These are phyloP conservation scores for Phytophthora hibernalis DNA, from an alignment of 352 stramenopile species.

Conservation along the genomic window DNA sequence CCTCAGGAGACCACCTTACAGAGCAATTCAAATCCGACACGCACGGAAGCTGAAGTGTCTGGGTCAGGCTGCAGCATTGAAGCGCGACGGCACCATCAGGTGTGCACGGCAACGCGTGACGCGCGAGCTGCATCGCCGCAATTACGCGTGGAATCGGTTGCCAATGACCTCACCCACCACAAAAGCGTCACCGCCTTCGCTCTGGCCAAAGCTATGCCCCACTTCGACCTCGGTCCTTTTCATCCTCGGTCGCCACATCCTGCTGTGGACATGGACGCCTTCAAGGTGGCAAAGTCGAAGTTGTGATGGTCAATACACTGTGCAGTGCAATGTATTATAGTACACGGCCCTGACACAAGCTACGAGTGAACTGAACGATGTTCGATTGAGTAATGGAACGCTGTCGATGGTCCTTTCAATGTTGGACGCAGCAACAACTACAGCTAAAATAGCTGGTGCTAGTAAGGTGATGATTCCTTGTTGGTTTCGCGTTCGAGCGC, in stretches of 20 bases:
- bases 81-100: conserved; percentile 13
- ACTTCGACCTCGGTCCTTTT: background rate
- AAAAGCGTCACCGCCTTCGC: conserved; percentile 9
- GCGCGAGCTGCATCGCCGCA: conserved; percentile 12
- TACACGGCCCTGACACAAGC: no score
- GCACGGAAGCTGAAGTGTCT: no score
- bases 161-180: conserved; percentile 16
- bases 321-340: no score
- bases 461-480: background rate
- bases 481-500: conserved; percentile 23
- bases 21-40: conserved; percentile 3
- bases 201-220: background rate
- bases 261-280: background rate
- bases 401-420: no score
- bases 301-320: no score
- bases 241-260: background rate
- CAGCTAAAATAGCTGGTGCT: background rate
- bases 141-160: background rate
- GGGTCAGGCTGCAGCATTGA: background rate
- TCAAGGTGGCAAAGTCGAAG: no score
- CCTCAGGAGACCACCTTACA: no score
- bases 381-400: no score
- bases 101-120: conserved; percentile 18
- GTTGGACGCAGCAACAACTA: background rate
- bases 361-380: no score